Percentiles rank a stretch among this genome's conserved stretches.
Conservation (phyloP, 768 basidiomycete species). For the Suillus spraguei region DNA sequence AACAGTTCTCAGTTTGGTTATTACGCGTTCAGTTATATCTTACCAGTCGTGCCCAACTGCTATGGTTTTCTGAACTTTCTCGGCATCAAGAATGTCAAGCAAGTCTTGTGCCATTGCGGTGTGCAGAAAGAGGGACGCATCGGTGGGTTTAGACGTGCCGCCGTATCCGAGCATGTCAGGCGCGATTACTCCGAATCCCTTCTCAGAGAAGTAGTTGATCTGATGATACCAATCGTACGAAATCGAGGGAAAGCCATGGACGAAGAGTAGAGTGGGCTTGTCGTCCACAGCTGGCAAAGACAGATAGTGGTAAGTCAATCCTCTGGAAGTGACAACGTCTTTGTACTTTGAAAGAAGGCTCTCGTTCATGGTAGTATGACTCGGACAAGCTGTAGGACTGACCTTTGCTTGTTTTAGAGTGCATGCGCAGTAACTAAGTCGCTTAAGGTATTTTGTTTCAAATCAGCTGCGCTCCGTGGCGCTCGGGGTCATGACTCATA, state of each 20-base stretch:
- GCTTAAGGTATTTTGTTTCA: not conserved
- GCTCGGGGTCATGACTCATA: not conserved
- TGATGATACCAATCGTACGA: constrained; percentile 46
- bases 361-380: constrained; percentile 23
- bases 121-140: constrained; percentile 29
- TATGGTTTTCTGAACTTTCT: constrained; percentile 33
- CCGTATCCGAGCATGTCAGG: constrained; percentile 53
- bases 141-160: constrained; percentile 43
- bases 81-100: constrained; percentile 41
- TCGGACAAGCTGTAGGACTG: not conserved
- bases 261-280: constrained; percentile 43
- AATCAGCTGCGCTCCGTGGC: not conserved
- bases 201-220: constrained; percentile 38
- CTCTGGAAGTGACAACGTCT: constrained; percentile 32
- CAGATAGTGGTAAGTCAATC: constrained; percentile 40
- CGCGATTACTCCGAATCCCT: constrained; percentile 46
- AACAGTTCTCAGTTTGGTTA: not conserved
- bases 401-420: not conserved
- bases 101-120: constrained; percentile 35
- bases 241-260: constrained; percentile 48
- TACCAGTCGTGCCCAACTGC: constrained; percentile 47
- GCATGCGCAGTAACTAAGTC: not conserved
- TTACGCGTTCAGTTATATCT: not conserved
- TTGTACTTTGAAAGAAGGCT: constrained; percentile 34
- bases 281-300: constrained; percentile 24